A percentile compares a stretch with the other conserved stretches of the same genome.
Conservation (phyloP, 257 asterid genomes). For the Osmanthus fragrans region DNA sequence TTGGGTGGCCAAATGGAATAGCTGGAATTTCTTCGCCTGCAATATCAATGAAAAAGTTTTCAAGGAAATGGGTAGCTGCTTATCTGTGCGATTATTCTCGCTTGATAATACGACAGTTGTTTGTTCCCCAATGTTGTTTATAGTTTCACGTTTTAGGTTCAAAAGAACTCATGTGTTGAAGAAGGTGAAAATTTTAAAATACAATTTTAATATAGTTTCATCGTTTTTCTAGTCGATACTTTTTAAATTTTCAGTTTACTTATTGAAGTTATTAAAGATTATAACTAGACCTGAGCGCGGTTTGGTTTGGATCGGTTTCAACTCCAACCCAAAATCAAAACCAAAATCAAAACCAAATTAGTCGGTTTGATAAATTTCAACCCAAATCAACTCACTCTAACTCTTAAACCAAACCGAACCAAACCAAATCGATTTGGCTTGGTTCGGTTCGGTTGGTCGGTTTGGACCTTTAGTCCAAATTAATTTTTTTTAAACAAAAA, state of each 20-base stretch:
- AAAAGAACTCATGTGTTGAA: not conserved
- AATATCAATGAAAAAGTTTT: conserved; percentile 44
- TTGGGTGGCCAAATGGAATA: conserved; percentile 42
- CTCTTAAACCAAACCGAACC: too few species aligned
- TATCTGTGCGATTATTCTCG: not conserved
- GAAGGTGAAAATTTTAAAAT: not conserved
- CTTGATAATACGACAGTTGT: not conserved
- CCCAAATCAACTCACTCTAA: too few species aligned
- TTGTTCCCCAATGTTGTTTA: not conserved
- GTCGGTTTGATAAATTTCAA: too few species aligned
- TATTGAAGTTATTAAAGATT: not conserved
- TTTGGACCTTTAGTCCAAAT: too few species aligned
- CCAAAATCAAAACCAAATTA: too few species aligned
- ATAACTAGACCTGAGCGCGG: too few species aligned
- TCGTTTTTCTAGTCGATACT: not conserved
- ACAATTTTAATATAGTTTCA: not conserved
- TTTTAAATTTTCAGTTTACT: not conserved
- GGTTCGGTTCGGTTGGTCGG: too few species aligned
- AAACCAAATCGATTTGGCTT: too few species aligned
- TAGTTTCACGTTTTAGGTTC: not conserved
- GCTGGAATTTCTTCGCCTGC: conserved; percentile 56
- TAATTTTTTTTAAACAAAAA: too few species aligned
- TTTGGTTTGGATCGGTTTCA: too few species aligned
- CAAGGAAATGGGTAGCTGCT: conserved; percentile 45
- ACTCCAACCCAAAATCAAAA: too few species aligned